Evolutionary conservation across 495 filamentous ascomycete genomes (phyloP), one percentile per base, ranked within the genome.

Genomic region (Cercophora scortea): DNA sequence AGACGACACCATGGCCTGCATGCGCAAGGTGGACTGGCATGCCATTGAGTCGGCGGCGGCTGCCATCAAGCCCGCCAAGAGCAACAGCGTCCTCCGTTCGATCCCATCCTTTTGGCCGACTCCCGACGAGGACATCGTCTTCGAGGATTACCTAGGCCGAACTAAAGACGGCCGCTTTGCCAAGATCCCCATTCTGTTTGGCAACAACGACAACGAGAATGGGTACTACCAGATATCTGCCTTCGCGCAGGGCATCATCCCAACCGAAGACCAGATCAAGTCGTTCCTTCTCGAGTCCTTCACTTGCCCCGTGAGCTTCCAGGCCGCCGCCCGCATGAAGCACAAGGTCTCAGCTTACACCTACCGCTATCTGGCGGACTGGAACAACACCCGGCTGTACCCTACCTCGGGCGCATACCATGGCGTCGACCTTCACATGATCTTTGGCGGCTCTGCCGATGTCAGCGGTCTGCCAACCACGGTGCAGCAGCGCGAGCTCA

Each of bases 401-500:
- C 60, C 66, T 5, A 53, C 56, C 19, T 55, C 57, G 47, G 74
- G 74, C 8, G 71, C 75, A 1, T 79, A 77, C 53, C 78, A 81
- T 49, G 77, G 73, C 6, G 58, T 59, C 15, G 76, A 81, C 17
- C 32, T 79, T 41, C 60, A 71, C 45, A 67, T 79, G 72, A 50
- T 79, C 13, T 78, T 76, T 48, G 75, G 74, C 5, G 69, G 45
- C 7, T 58, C 65, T 13, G 65, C 59, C 42, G 63, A 62, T 18
- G 61, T 74, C 35, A 77, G 66, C 43, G 70, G 68, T n/a, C 44
- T 73, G 10, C 19, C 42, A 6, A 55, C 62, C 4, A 59, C 61
- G 32, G 58, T 54, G 16, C 42, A 59, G 42, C 16, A 77, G 52
- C 45, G 47, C 8, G 50, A 56, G 45, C 57, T 67, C 41, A 59